phyloP scores from a whole-genome alignment of 2,329 filamentous ascomycete genomes.

The Colletotrichum simmondsii region DNA sequence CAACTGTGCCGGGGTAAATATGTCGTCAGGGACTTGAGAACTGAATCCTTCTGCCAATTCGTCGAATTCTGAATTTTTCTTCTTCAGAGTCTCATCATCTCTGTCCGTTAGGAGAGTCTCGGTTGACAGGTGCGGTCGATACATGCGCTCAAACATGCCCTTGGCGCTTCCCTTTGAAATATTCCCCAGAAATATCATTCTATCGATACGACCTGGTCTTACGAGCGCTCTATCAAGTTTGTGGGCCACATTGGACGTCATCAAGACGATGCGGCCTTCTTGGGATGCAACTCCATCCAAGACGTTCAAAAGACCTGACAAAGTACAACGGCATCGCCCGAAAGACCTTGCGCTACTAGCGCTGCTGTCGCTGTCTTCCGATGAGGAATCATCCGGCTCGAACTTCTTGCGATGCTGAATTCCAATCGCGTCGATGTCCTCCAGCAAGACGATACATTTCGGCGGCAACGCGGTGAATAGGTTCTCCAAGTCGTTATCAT shows the following conservation, averaged over 20 bases:
- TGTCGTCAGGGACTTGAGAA: constrained; percentile 7
- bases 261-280: constrained; percentile 75
- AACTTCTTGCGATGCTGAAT: constrained; percentile 36
- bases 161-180: constrained; percentile 50
- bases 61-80: neutral
- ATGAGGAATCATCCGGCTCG: constrained; percentile 24
- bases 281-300: constrained; percentile 75
- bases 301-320: constrained; percentile 75
- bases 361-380: constrained; percentile 40
- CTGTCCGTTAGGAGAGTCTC: neutral
- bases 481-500: constrained; percentile 43
- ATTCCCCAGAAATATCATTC: constrained; percentile 73
- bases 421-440: constrained; percentile 41
- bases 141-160: constrained; percentile 33
- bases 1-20: constrained; percentile 29
- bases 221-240: constrained; percentile 71
- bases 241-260: constrained; percentile 76
- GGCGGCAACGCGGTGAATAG: constrained; percentile 43
- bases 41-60: constrained; percentile 3
- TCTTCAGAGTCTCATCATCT: neutral
- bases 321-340: constrained; percentile 45
- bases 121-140: neutral
- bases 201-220: constrained; percentile 75
- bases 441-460: constrained; percentile 39
- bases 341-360: constrained; percentile 2